Percentiles rank a stretch among this genome's conserved stretches.
phyloP scores from a whole-genome alignment of 2,329 filamentous ascomycete species.

The Ceratocystiopsis minuta region DNA sequence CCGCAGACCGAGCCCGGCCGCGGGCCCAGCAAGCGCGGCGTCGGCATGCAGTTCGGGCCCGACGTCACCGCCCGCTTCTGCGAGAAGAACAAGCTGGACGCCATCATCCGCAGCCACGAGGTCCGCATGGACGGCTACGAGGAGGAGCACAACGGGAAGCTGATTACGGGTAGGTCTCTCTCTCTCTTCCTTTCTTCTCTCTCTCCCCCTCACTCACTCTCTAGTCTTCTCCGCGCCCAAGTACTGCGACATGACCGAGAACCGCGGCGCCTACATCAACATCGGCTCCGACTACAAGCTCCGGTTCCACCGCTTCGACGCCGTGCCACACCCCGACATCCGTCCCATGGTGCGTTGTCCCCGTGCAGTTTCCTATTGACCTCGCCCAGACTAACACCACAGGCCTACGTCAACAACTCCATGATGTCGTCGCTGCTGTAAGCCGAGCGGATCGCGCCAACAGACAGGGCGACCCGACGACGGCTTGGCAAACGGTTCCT shows the following conservation, averaged over 20 bases:
- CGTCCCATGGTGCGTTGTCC: constrained; percentile 54
- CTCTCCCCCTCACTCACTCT: background rate
- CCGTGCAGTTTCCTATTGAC: too few relatives aligned
- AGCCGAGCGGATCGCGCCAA: too few relatives aligned
- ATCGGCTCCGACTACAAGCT: constrained; percentile 84
- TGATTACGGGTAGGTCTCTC: constrained; percentile 58
- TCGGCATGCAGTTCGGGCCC: constrained; percentile 90
- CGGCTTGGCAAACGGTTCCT: too few relatives aligned
- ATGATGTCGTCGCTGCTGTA: constrained; percentile 63
- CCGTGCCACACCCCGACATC: constrained; percentile 88
- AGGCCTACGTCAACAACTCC: constrained; percentile 75
- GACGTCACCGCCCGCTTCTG: constrained; percentile 95
- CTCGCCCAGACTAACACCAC: constrained; percentile 7
- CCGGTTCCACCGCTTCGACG: constrained; percentile 82
- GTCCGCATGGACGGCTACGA: constrained; percentile 99
- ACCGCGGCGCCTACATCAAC: constrained; percentile 97
- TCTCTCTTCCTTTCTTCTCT: background rate
- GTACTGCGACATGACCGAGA: constrained; percentile 96
- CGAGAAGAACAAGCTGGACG: constrained; percentile 84
- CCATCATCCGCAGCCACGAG: constrained; percentile 92
- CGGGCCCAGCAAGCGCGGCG: constrained; percentile 88
- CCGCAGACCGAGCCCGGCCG: constrained; percentile 73
- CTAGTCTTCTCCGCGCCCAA: constrained; percentile 88
- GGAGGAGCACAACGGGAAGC: constrained; percentile 85
- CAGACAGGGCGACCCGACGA: too few relatives aligned